Conservation (phyloP, 768 basidiomycete species). For the Russula virescens region DNA sequence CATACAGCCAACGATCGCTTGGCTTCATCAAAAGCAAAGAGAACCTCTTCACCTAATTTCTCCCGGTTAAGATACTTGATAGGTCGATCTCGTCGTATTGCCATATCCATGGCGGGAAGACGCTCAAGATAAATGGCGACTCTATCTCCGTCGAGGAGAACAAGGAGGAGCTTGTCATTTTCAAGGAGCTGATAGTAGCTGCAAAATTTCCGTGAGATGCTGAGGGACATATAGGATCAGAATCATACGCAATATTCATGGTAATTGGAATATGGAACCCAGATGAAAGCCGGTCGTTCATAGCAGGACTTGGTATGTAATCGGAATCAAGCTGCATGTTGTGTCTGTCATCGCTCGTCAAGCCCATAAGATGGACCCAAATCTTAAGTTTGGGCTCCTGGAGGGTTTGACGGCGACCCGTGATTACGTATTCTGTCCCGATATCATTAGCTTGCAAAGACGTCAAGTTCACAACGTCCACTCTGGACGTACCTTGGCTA, state of each 20-base stretch:
- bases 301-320: slow-evolving; percentile 11
- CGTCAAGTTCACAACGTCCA: not conserved
- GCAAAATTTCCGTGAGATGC: not conserved
- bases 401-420: not conserved
- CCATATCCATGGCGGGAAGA: not conserved
- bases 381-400: slow-evolving; percentile 5
- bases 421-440: slow-evolving; percentile 11
- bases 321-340: slow-evolving; percentile 13
- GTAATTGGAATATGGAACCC: slow-evolving; percentile 5
- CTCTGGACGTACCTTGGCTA: slow-evolving; percentile 6
- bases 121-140: slow-evolving; percentile 19
- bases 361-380: not conserved
- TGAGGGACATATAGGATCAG: not conserved
- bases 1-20: slow-evolving; percentile 46
- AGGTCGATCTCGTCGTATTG: not conserved
- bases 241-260: slow-evolving; percentile 5
- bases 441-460: not conserved
- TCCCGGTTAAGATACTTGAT: slow-evolving; percentile 34
- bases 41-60: slow-evolving; percentile 42
- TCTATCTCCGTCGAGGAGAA: slow-evolving; percentile 5
- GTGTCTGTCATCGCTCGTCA: slow-evolving; percentile 13
- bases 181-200: slow-evolving; percentile 20
- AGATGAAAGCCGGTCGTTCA: slow-evolving; percentile 6
- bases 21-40: slow-evolving; percentile 48
- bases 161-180: slow-evolving; percentile 9